Conservation (phyloP, 169 alveolate genomes). For the Eimeria praecox region DNA sequence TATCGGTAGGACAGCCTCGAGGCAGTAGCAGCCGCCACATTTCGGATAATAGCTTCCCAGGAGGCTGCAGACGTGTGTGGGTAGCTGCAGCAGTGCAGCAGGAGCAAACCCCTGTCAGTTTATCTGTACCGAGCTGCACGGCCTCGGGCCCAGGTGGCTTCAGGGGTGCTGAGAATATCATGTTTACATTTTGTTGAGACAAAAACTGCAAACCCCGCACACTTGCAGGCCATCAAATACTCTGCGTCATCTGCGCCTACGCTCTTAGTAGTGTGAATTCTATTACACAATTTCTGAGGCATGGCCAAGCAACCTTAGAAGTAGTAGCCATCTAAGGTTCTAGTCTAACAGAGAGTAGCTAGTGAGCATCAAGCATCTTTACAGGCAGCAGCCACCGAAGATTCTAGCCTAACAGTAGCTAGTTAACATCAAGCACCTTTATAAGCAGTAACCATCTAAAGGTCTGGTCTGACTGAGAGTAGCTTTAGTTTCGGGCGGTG, state of each 20-base stretch:
- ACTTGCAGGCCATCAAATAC: neutral
- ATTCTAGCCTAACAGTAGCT: no score
- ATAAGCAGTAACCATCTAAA: no score
- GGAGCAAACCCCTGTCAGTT: neutral
- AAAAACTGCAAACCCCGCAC: neutral
- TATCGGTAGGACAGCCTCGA: neutral
- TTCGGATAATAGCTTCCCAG: neutral
- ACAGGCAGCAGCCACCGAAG: no score
- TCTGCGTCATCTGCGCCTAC: neutral
- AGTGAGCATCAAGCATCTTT: no score
- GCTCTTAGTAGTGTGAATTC: no score
- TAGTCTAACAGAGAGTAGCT: neutral
- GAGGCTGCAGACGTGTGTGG: slow-evolving; percentile 9
- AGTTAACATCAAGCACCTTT: no score
- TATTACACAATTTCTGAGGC: no score
- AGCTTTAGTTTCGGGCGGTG: no score
- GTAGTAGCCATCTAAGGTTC: no score
- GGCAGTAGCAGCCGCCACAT: neutral
- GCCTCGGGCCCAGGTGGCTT: slow-evolving; percentile 13
- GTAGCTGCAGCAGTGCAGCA: neutral
- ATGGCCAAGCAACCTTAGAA: no score
- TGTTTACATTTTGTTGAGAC: neutral
- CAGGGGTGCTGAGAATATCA: neutral
- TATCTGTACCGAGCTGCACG: neutral
- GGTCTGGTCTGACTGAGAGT: no score